Base-by-base conservation (phyloP, 2,329 filamentous ascomycete species). In the Chaetothyriales sp. region DNA sequence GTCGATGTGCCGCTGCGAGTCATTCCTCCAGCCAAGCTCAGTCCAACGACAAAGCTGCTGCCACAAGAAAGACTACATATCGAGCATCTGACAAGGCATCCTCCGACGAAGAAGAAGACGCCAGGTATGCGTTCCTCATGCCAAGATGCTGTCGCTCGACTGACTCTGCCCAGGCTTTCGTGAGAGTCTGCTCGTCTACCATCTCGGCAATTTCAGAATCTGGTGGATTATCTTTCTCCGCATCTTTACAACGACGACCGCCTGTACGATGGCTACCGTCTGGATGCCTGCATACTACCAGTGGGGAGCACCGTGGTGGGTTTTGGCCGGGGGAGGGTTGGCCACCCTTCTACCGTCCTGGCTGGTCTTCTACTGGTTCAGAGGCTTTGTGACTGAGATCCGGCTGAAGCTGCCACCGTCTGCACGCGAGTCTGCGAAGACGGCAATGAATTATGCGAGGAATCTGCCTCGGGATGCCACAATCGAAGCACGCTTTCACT, bases 311-410 rank as follows among this genome's bases (percentile, higher is more conserved):
- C 66, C 55, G 18, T n/a, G 53, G 10, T 57, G 47, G 49, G 47
- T 53, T n/a, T 49, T 58, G 9, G 53, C 53, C 19, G 44, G 50
- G 59, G 50, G 52, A 26, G 46, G 55, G 53, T 44, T 56, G 15
- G 54, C 74, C 54, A 79, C 82, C 58, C 63, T 81, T 39, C 65
- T 84, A 7, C 86, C 86, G 2, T 69, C 87, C 59, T 51, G 78
- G 36, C 78, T 81, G 60, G 73, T 86, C 19, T 71, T 75, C 36
- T 83, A 80, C 63, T 75, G 76, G 46, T 79, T 81, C 1, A 73
- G 78, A 0, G 83, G 86, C 2, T 85, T 84, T 61, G 84, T 90
- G 6, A 79, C 80, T 43, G 80, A 81, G 61, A 73, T 92, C 53
- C 79, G 84, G 64, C 68, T 92, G 47, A 75, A 77, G 19, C 71